Evolutionary conservation across 768 basidiomycete species (phyloP).

Genomic region (Flagelloscypha sp.): DNA sequence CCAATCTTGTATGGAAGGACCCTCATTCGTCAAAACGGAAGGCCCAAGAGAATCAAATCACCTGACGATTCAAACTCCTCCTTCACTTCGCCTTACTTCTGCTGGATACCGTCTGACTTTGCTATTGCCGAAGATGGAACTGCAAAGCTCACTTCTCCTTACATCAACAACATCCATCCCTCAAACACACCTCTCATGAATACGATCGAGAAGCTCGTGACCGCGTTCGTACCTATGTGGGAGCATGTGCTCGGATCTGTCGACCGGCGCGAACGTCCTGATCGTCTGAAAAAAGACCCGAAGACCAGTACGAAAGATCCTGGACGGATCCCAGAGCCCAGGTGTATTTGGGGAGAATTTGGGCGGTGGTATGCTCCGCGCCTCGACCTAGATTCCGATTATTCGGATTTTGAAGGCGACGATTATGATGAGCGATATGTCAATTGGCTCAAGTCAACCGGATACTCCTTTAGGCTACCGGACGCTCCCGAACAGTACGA

Average conservation of each 20-base stretch:
- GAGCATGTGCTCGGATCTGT: slow-evolving; percentile 16
- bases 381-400: no score
- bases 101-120: slow-evolving; percentile 23
- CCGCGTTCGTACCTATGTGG: slow-evolving; percentile 17
- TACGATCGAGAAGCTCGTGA: slow-evolving; percentile 13
- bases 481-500: no score
- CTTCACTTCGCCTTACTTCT: slow-evolving; percentile 12
- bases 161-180: slow-evolving; percentile 22
- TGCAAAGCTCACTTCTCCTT: slow-evolving; percentile 10
- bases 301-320: no score
- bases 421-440: no score
- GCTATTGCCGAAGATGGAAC: slow-evolving; percentile 13
- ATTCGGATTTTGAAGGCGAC: no score
- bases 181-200: slow-evolving; percentile 11
- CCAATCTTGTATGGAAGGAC: slow-evolving; percentile 29
- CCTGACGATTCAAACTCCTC: not conserved
- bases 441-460: no score
- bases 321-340: no score
- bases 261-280: slow-evolving; percentile 1
- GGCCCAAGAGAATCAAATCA: not conserved
- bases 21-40: not conserved
- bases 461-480: no score
- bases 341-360: no score
- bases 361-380: no score
- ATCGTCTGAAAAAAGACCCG: no score